Conservation (phyloP, 192 early-diverging fungal genomes). For the Coemansia nantahalensis region DNA sequence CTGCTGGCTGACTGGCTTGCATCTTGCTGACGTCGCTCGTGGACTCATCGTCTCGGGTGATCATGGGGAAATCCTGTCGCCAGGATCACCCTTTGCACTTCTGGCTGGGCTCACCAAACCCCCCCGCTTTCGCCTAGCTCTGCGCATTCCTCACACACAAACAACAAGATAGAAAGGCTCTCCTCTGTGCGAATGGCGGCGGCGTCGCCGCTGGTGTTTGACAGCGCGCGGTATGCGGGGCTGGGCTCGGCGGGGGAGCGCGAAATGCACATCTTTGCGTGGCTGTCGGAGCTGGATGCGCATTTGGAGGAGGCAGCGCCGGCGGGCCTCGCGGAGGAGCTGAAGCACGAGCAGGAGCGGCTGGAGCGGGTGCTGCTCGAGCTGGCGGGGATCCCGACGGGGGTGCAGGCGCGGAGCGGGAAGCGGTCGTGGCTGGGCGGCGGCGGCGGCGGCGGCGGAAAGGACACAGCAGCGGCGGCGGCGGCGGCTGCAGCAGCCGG, state of each 20-base stretch:
- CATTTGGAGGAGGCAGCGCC: conserved; percentile 57
- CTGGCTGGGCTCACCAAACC: too few species aligned
- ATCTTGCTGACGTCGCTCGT: too few species aligned
- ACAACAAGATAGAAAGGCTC: too few species aligned
- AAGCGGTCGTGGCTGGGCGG: conserved; percentile 68
- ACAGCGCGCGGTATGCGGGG: conserved; percentile 47
- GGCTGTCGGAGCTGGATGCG: conserved; percentile 80
- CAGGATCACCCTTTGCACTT: too few species aligned
- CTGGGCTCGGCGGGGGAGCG: conserved; percentile 58
- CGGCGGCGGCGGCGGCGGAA: conserved; percentile 63
- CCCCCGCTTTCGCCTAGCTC: too few species aligned
- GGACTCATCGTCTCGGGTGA: too few species aligned
- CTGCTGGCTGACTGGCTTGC: too few species aligned
- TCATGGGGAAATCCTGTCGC: too few species aligned
- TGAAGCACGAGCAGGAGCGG: conserved; percentile 63
- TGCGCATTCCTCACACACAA: too few species aligned
- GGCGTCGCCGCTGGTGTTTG: conserved; percentile 44
- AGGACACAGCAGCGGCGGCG: conserved; percentile 52
- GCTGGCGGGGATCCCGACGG: conserved; percentile 63
- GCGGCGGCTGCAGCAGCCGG: too few species aligned
- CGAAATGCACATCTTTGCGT: conserved; percentile 87
- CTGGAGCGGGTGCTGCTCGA: conserved; percentile 69
- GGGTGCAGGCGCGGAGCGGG: conserved; percentile 56
- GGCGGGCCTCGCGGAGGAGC: too few species aligned
- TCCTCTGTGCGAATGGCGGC: too few species aligned